These are phyloP conservation scores for Caryopteris hybrid DNA, from an alignment of 305 asterid genomes.

Conservation along the genomic window DNA sequence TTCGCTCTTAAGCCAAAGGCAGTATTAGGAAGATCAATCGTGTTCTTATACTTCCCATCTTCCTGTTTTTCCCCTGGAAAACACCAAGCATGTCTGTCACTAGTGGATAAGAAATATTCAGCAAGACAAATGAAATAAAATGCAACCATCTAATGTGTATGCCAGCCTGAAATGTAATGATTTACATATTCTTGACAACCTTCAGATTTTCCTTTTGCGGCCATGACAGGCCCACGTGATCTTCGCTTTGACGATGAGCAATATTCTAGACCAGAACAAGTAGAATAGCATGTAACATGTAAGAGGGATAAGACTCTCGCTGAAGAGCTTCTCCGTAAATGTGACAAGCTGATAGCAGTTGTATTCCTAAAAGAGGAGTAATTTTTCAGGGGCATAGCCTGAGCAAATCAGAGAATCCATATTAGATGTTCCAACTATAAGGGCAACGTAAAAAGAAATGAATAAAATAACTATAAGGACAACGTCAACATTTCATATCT, in stretches of 20 bases:
- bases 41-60: slow-evolving; percentile 91
- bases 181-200: slow-evolving; percentile 35
- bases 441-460: neutral
- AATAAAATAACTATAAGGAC: neutral
- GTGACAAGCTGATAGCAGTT: slow-evolving; percentile 44
- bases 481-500: neutral
- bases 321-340: slow-evolving; percentile 59
- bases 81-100: slow-evolving; percentile 19
- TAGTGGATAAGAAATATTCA: neutral
- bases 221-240: slow-evolving; percentile 75
- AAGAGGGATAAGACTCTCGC: slow-evolving; percentile 46
- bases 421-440: slow-evolving; percentile 29
- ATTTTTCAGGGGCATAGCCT: slow-evolving; percentile 71
- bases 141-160: slow-evolving; percentile 4
- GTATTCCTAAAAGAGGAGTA: slow-evolving; percentile 64
- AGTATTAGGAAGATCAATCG: slow-evolving; percentile 87
- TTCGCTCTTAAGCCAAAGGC: slow-evolving; percentile 90
- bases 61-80: slow-evolving; percentile 67
- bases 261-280: slow-evolving; percentile 42
- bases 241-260: slow-evolving; percentile 53
- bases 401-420: slow-evolving; percentile 35
- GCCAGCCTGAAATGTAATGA: slow-evolving; percentile 1
- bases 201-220: slow-evolving; percentile 68
- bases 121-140: slow-evolving; percentile 1
- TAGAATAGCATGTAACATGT: slow-evolving; percentile 43